Conservation (phyloP, 1,284 basidiomycete species). For the Ustilago nuda region DNA sequence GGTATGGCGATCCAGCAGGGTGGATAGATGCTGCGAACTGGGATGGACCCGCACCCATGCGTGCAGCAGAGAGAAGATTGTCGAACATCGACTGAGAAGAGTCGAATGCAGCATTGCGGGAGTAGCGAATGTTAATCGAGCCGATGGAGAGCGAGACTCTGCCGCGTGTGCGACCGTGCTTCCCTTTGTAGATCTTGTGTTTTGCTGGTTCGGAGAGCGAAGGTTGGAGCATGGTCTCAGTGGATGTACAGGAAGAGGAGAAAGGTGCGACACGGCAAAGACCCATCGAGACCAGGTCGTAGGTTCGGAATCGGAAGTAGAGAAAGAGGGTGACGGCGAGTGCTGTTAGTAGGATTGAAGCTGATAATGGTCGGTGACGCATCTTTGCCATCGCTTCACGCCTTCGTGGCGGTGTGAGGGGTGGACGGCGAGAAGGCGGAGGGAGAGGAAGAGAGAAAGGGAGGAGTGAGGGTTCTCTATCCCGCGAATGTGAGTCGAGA, state of each 20-base stretch:
- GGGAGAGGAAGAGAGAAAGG: neutral
- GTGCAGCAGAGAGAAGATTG: constrained; percentile 12
- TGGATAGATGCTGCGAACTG: constrained; percentile 3
- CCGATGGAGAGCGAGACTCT: constrained; percentile 33
- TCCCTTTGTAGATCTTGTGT: constrained; percentile 4
- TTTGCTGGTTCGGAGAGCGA: constrained; percentile 4
- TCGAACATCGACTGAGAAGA: constrained; percentile 20
- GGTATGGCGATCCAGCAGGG: constrained; percentile 17
- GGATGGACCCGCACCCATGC: neutral
- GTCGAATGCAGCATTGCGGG: constrained; percentile 32
- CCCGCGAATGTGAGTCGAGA: neutral
- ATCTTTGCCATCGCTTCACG: neutral
- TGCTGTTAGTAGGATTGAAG: constrained; percentile 15
- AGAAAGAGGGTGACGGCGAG: constrained; percentile 21
- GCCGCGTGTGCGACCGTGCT: constrained; percentile 1
- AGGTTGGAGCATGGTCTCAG: constrained; percentile 6
- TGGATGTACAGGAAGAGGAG: constrained; percentile 17
- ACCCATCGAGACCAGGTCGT: constrained; percentile 41
- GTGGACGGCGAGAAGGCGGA: neutral
- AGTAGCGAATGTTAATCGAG: constrained; percentile 51
- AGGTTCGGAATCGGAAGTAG: constrained; percentile 31
- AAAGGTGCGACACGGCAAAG: constrained; percentile 23
- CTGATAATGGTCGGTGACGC: constrained; percentile 22
- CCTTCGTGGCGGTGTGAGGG: neutral
- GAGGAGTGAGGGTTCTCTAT: neutral